These are phyloP conservation scores for Artemisia annua DNA, from an alignment of 129 eudicot species.

Conservation along the genomic window DNA sequence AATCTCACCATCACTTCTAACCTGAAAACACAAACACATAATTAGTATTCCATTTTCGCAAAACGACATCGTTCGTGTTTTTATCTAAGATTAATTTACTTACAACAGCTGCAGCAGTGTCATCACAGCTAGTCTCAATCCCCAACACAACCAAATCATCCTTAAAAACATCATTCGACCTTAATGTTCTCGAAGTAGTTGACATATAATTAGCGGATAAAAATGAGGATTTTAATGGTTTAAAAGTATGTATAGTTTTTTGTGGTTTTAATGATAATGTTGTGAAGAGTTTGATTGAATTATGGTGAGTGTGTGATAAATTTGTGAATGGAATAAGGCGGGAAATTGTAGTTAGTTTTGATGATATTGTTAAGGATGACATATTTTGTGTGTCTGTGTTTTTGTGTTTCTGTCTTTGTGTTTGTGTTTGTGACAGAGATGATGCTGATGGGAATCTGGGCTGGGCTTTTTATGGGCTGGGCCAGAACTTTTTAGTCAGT, in stretches of 20 bases:
- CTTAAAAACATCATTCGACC: slow-evolving; percentile 3
- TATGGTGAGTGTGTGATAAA: slow-evolving; percentile 28
- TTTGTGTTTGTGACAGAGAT: slow-evolving; percentile 4
- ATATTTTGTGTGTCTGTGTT: slow-evolving; percentile 21
- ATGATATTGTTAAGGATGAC: slow-evolving; percentile 47
- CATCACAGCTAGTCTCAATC: slow-evolving; percentile 93
- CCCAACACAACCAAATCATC: slow-evolving; percentile 76
- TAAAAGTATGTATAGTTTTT: too few species aligned
- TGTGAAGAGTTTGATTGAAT: slow-evolving; percentile 29
- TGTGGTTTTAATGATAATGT: slow-evolving; percentile 23
- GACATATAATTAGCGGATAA: slow-evolving; percentile 16
- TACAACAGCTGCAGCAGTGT: slow-evolving; percentile 98
- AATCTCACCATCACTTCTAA: slow-evolving; percentile 72
- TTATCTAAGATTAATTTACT: slow-evolving; percentile 22
- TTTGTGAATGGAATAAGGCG: slow-evolving; percentile 51
- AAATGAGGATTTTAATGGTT: slow-evolving; percentile 25
- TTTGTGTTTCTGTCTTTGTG: not conserved
- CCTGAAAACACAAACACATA: not conserved
- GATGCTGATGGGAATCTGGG: not conserved
- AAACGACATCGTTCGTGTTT: not conserved
- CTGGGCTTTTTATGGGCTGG: not conserved
- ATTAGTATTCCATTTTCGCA: too few species aligned
- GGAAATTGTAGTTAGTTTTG: slow-evolving; percentile 45
- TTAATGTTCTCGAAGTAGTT: slow-evolving; percentile 19
- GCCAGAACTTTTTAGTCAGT: too few species aligned